Percentiles rank a stretch among this genome's conserved stretches.
phyloP scores from a whole-genome alignment of 1,284 basidiomycete species.

The Uromyces viciae-fabae region DNA sequence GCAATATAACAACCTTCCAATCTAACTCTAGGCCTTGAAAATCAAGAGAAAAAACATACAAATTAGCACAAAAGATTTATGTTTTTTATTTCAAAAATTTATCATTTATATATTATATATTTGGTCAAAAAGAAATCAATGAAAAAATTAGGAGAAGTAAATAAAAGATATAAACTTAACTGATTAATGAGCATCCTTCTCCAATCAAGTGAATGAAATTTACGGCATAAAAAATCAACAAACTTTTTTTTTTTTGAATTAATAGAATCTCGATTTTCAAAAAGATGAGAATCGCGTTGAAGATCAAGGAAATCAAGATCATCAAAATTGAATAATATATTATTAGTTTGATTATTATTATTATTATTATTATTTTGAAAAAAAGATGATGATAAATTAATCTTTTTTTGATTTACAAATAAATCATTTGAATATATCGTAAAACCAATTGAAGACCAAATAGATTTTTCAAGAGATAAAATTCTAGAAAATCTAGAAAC shows the following conservation, averaged over 20 bases:
- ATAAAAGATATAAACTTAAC: neutral
- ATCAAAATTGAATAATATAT: no score
- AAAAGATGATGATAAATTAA: neutral
- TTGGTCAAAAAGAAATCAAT: no score
- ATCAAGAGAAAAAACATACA: neutral
- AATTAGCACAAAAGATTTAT: neutral
- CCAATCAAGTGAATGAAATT: conserved; percentile 22
- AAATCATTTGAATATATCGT: conserved; percentile 10
- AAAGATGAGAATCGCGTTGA: neutral
- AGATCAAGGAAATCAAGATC: no score
- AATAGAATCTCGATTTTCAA: no score
- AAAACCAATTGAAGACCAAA: conserved; percentile 13
- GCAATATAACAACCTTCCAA: conserved; percentile 38
- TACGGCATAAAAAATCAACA: conserved; percentile 1
- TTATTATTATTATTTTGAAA: no score
- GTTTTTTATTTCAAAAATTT: no score
- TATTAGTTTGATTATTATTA: no score
- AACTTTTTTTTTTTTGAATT: neutral
- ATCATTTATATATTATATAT: no score
- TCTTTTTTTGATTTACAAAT: neutral
- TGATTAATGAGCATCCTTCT: conserved; percentile 29
- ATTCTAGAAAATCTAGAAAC: neutral
- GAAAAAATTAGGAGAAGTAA: neutral
- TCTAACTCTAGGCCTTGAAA: conserved; percentile 10
- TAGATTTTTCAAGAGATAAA: neutral